These are phyloP conservation scores for Neospora caninum DNA, from an alignment of 169 alveolate genomes.

Conservation along the genomic window DNA sequence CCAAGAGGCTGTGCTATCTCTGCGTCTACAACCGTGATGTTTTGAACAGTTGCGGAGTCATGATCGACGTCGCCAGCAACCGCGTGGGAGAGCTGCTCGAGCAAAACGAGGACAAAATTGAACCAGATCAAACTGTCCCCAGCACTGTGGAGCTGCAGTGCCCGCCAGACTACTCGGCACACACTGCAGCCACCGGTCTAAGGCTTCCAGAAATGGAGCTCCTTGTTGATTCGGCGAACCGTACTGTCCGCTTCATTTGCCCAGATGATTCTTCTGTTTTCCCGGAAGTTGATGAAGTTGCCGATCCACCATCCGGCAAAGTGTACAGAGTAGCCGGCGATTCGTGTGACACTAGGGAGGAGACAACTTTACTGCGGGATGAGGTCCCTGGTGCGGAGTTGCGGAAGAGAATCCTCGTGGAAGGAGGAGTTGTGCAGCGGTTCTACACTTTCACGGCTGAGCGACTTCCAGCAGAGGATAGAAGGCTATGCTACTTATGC, in stretches of 20 bases:
- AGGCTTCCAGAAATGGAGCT: constrained; percentile 1
- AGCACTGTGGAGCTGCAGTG: background rate
- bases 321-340: background rate
- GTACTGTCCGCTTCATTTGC: background rate
- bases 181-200: background rate
- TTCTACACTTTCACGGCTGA: background rate
- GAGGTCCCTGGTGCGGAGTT: background rate
- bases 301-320: background rate
- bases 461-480: background rate
- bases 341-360: background rate
- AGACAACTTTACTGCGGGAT: background rate
- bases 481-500: background rate
- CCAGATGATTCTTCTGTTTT: constrained; percentile 1
- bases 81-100: background rate
- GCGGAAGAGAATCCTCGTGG: background rate
- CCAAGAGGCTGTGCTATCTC: background rate
- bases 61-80: background rate
- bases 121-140: background rate
- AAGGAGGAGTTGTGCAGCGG: constrained; percentile 6
- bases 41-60: background rate
- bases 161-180: background rate
- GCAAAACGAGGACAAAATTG: background rate
- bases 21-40: background rate
- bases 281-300: background rate
- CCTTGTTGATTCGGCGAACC: background rate